phyloP scores from a whole-genome alignment of 345 rosid species.

The Physaria fendleri region DNA sequence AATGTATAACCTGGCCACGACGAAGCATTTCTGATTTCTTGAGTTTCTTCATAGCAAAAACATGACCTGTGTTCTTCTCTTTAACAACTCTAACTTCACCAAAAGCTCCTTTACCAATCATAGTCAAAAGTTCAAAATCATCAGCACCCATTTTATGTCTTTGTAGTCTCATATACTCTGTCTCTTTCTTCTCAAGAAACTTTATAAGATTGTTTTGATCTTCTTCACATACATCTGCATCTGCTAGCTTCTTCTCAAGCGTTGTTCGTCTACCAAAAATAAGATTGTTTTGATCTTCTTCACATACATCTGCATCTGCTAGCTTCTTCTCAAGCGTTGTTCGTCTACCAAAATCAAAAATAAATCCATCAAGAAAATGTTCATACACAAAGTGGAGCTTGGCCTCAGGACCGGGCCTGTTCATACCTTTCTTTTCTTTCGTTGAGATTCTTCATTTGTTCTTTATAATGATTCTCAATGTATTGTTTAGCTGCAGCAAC shows the following conservation, averaged over 20 bases:
- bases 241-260: slow-evolving; percentile 76
- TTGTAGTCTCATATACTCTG: slow-evolving; percentile 91
- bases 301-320: slow-evolving; percentile 87
- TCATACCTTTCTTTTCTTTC: slow-evolving; percentile 71
- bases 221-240: slow-evolving; percentile 90
- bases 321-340: slow-evolving; percentile 61
- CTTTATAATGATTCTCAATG: slow-evolving; percentile 72
- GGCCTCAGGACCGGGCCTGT: too few species aligned
- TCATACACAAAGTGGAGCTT: too few species aligned
- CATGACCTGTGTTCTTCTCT: slow-evolving; percentile 77
- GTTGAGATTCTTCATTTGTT: slow-evolving; percentile 68
- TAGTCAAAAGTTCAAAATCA: slow-evolving; percentile 77
- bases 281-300: slow-evolving; percentile 86
- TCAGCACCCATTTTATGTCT: slow-evolving; percentile 93
- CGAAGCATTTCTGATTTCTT: slow-evolving; percentile 94
- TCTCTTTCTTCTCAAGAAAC: slow-evolving; percentile 90
- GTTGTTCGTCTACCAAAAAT: slow-evolving; percentile 47
- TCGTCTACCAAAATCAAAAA: slow-evolving; percentile 37
- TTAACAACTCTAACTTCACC: slow-evolving; percentile 83
- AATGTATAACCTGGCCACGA: slow-evolving; percentile 96
- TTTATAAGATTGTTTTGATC: slow-evolving; percentile 79
- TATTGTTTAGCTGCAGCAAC: slow-evolving; percentile 73
- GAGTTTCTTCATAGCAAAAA: slow-evolving; percentile 90
- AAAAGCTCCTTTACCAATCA: slow-evolving; percentile 80
- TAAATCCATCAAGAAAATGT: too few species aligned